phyloP scores from a whole-genome alignment of 2,329 filamentous ascomycete genomes.

The Botryotinia calthae region DNA sequence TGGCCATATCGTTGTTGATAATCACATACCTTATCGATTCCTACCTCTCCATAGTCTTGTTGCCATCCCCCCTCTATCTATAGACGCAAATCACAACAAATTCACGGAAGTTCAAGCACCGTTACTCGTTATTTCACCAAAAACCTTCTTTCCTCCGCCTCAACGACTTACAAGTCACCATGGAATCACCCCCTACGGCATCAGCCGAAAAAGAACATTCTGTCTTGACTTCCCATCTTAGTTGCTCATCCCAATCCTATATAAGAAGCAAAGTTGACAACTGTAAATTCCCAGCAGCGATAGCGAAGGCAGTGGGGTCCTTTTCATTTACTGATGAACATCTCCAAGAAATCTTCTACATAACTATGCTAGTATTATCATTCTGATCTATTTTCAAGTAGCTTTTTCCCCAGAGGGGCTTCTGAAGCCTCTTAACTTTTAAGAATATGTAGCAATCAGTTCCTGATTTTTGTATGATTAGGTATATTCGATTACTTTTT shows the following conservation, averaged over 20 bases:
- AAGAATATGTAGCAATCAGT: not conserved
- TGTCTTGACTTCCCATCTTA: not conserved
- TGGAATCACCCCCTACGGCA: not conserved
- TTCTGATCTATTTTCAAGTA: not conserved
- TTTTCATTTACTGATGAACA: not conserved
- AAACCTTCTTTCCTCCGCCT: not conserved
- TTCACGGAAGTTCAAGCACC: not conserved
- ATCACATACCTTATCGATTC: not conserved
- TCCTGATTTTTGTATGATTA: not conserved
- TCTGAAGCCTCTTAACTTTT: fast-evolving
- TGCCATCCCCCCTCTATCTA: not conserved
- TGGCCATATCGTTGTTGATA: not conserved
- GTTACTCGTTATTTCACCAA: fast-evolving
- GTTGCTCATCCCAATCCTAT: not conserved
- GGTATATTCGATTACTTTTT: not conserved
- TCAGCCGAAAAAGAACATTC: fast-evolving
- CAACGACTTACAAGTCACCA: not conserved
- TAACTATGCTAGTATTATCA: not conserved
- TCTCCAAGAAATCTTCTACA: not conserved
- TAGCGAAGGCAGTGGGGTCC: not conserved
- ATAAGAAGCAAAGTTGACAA: not conserved
- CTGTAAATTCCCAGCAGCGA: not conserved
- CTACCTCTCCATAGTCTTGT: not conserved
- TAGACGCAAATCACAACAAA: not conserved
- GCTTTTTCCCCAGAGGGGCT: too few relatives aligned